Conservation (phyloP, 768 basidiomycete species). For the Suillus plorans region DNA sequence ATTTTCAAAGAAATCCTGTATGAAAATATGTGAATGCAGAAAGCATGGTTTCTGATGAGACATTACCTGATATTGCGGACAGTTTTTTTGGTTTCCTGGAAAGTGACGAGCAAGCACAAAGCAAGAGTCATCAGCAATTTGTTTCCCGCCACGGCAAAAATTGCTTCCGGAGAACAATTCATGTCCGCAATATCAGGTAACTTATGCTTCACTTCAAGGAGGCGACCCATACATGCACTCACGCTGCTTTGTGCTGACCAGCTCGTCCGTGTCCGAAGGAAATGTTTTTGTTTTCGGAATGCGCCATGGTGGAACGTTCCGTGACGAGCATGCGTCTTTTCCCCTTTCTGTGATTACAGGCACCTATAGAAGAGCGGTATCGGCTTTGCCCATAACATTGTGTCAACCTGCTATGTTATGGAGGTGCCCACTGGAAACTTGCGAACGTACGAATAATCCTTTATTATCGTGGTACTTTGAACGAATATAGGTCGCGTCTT, state of each 20-base stretch:
- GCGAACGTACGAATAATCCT: constrained; percentile 10
- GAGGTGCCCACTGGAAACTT: constrained; percentile 18
- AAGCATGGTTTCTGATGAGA: neutral
- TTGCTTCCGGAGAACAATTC: too few species aligned
- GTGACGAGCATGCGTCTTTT: constrained; percentile 8
- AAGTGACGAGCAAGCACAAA: too few species aligned
- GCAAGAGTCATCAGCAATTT: too few species aligned
- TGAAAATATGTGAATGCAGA: neutral
- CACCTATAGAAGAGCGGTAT: neutral
- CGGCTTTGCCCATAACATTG: constrained; percentile 1
- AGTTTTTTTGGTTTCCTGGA: too few species aligned
- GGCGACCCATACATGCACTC: too few species aligned
- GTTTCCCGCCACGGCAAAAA: too few species aligned
- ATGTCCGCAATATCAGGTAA: too few species aligned
- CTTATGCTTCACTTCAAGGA: too few species aligned
- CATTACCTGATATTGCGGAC: neutral
- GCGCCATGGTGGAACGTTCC: constrained; percentile 9
- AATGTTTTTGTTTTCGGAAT: too few species aligned
- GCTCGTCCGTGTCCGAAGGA: too few species aligned
- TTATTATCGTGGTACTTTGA: constrained; percentile 6
- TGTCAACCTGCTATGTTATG: constrained; percentile 2
- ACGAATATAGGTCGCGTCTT: neutral
- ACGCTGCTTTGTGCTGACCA: too few species aligned
- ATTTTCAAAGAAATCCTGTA: neutral
- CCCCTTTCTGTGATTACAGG: constrained; percentile 10